These are phyloP conservation scores for Dacryopinax spathularia DNA, from an alignment of 768 basidiomycete species.

Conservation along the genomic window DNA sequence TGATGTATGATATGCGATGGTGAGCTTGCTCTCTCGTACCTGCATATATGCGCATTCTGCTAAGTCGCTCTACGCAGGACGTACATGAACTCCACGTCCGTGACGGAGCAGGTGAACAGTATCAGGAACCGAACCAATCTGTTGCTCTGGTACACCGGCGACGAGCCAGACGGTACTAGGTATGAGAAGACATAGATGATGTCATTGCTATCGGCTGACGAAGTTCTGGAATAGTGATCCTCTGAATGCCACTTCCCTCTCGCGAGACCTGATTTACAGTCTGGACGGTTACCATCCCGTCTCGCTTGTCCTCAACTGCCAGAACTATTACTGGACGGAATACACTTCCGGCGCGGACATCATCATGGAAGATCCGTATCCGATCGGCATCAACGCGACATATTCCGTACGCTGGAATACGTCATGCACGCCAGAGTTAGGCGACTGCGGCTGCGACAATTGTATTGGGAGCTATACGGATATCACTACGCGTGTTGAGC, in stretches of 20 bases:
- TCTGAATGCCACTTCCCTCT: constrained; percentile 37
- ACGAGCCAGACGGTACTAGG: constrained; percentile 34
- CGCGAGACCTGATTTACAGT: constrained; percentile 36
- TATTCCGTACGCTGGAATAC: constrained; percentile 17
- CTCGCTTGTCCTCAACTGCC: constrained; percentile 45
- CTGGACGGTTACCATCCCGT: constrained; percentile 44
- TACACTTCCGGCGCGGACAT: constrained; percentile 55
- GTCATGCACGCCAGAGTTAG: constrained; percentile 33
- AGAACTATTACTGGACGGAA: constrained; percentile 47
- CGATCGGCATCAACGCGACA: constrained; percentile 17
- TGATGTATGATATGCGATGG: constrained; percentile 75
- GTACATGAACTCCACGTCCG: constrained; percentile 49
- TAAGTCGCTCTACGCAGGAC: constrained; percentile 24
- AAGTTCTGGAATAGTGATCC: constrained; percentile 56
- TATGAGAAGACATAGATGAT: background rate
- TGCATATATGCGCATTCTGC: background rate
- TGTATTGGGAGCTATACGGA: constrained; percentile 58
- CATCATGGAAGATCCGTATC: constrained; percentile 52
- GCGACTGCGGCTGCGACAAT: constrained; percentile 60
- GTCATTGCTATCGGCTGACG: background rate
- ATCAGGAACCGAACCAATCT: constrained; percentile 57
- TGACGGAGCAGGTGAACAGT: constrained; percentile 51
- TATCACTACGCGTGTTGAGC: constrained; percentile 50
- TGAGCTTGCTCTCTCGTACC: constrained; percentile 18
- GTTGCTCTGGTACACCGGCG: constrained; percentile 58